Evolutionary conservation across 2,329 filamentous ascomycete species (phyloP).

Genomic region (Colletotrichum sublineola): DNA sequence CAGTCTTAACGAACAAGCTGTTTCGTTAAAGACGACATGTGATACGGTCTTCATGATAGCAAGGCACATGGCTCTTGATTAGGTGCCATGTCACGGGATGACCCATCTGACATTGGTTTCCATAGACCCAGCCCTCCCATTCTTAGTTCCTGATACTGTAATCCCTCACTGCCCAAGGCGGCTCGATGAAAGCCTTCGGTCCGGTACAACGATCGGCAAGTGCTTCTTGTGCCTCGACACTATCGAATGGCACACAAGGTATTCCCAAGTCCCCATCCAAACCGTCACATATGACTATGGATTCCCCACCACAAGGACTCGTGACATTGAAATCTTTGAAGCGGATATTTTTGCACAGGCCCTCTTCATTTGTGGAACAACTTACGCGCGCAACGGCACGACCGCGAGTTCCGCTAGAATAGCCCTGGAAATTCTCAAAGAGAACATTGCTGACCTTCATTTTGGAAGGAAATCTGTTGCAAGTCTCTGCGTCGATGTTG

Average conservation of each 20-base stretch:
- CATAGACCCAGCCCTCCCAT: no score
- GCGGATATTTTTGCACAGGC: conserved; percentile 68
- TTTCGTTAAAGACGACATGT: no score
- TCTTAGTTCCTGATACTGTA: background rate
- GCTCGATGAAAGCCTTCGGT: conserved; percentile 44
- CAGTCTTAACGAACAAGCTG: no score
- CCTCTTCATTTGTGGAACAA: conserved; percentile 65
- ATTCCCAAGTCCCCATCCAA: conserved; percentile 54
- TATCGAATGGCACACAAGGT: conserved; percentile 53
- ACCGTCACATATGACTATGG: conserved; percentile 65
- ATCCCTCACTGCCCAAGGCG: conserved; percentile 36
- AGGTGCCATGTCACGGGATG: no score
- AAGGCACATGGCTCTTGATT: no score
- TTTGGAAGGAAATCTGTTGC: conserved; percentile 65
- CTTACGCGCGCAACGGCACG: conserved; percentile 66
- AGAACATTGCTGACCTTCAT: conserved; percentile 71
- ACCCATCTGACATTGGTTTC: no score
- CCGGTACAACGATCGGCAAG: conserved; percentile 49
- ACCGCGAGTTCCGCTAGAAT: conserved; percentile 68
- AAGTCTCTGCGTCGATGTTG: conserved; percentile 63
- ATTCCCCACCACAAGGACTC: conserved; percentile 59
- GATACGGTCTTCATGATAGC: no score
- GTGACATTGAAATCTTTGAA: conserved; percentile 68
- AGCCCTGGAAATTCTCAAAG: conserved; percentile 70
- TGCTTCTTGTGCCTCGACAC: conserved; percentile 49